Evolutionary conservation across 306 rosid genomes (phyloP).

Genomic region (Castanospermum australe): DNA sequence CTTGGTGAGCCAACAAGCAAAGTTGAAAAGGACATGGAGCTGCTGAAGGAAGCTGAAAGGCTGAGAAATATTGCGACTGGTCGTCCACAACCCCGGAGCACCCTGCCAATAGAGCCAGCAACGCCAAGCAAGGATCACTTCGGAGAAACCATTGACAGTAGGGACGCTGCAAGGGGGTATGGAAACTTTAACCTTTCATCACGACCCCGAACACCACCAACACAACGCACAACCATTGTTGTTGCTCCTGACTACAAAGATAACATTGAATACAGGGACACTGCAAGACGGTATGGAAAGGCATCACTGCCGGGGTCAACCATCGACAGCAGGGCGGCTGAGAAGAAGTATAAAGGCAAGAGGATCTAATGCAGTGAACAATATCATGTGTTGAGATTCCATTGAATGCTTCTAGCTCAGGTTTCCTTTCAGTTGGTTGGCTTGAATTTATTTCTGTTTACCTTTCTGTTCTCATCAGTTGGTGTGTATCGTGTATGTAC

Average conservation of each 20-base stretch:
- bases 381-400: not conserved
- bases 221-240: not conserved
- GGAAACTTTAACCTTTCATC: not conserved
- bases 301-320: not conserved
- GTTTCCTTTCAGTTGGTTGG: not conserved
- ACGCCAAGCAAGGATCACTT: not conserved
- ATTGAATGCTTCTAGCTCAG: not conserved
- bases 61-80: not conserved
- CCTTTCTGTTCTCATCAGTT: not conserved
- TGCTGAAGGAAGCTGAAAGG: conserved; percentile 25
- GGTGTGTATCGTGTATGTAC: not conserved
- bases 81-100: not conserved
- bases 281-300: not conserved
- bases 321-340: conserved; percentile 18
- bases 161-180: conserved; percentile 20
- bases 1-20: not conserved
- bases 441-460: not conserved
- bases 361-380: not conserved
- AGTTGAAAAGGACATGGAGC: conserved; percentile 27
- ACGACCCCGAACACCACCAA: not conserved
- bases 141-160: conserved; percentile 16
- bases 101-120: not conserved
- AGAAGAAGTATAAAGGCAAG: conserved; percentile 10
- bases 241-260: not conserved
- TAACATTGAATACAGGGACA: conserved; percentile 7